Conservation (phyloP, 2,329 filamentous ascomycete species). For the Aspergillus amoenus region DNA sequence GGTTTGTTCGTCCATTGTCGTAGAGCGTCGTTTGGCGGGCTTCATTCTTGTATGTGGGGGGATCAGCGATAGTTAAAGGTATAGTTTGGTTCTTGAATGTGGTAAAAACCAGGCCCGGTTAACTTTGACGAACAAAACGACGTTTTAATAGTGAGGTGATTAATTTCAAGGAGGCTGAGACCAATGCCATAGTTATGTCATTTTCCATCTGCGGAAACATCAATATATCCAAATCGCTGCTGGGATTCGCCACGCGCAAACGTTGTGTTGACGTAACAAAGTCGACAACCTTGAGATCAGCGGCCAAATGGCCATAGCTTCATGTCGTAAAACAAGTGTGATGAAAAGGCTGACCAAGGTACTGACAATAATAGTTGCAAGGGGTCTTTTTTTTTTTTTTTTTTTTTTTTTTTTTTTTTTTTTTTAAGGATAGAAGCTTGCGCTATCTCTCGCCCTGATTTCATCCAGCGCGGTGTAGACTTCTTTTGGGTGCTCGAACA, state of each 20-base stretch:
- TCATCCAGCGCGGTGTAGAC: constrained; percentile 39
- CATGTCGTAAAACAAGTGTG: not conserved
- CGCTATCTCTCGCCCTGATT: constrained; percentile 21
- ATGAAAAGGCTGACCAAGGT: not conserved
- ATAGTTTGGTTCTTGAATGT: not conserved
- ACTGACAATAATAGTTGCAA: not conserved
- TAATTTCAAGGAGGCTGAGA: not conserved
- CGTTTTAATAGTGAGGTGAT: not conserved
- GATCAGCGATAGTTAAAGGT: not conserved
- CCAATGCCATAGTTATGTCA: not conserved
- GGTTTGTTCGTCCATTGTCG: constrained; percentile 36
- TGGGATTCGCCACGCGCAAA: not conserved
- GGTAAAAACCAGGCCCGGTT: not conserved
- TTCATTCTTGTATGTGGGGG: not conserved
- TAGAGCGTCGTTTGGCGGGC: constrained; percentile 21
- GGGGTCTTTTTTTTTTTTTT: not conserved
- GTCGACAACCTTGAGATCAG: constrained; percentile 15
- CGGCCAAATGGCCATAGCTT: constrained; percentile 8
- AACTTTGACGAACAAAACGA: not conserved
- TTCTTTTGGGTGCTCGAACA: constrained; percentile 77
- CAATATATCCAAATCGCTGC: not conserved
- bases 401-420: not conserved
- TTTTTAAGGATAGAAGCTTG: not conserved
- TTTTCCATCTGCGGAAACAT: not conserved
- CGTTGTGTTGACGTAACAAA: constrained; percentile 19